Evolutionary conservation across 306 rosid species (phyloP).

Genomic region (Benincasa hispida): DNA sequence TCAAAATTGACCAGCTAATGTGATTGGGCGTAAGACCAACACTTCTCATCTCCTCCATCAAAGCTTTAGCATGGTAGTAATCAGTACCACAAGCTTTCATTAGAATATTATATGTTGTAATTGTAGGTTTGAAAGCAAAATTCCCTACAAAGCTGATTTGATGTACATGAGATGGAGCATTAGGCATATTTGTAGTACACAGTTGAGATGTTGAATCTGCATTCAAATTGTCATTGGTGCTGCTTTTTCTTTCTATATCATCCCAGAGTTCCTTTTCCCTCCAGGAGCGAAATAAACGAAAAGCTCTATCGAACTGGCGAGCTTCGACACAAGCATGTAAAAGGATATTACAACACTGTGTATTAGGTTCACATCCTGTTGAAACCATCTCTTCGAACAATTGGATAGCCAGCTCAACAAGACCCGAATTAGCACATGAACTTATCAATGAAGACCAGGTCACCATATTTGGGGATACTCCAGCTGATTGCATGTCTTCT

Average conservation of each 20-base stretch:
- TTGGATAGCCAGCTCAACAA: constrained; percentile 66
- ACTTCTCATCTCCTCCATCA: constrained; percentile 68
- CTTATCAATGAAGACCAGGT: constrained; percentile 91
- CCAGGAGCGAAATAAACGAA: constrained; percentile 76
- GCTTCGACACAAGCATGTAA: constrained; percentile 93
- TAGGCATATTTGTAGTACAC: constrained; percentile 13
- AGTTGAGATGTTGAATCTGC: constrained; percentile 12
- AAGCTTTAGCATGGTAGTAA: constrained; percentile 65
- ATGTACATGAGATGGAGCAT: constrained; percentile 26
- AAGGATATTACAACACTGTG: constrained; percentile 84
- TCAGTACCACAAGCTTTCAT: constrained; percentile 95
- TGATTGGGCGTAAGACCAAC: constrained; percentile 72
- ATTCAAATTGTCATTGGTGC: constrained; percentile 9
- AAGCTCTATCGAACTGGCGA: constrained; percentile 87
- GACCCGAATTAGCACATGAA: constrained; percentile 96
- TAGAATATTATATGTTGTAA: constrained; percentile 68
- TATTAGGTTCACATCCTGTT: constrained; percentile 75
- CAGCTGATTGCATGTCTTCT: constrained; percentile 76
- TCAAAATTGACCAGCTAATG: constrained; percentile 82
- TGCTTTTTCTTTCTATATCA: constrained; percentile 20
- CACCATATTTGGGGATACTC: constrained; percentile 63
- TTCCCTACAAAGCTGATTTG: constrained; percentile 37
- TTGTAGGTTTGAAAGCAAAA: constrained; percentile 64
- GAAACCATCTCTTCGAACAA: constrained; percentile 86
- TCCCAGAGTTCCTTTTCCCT: constrained; percentile 34